Base-by-base conservation (phyloP, 2,329 filamentous ascomycete genomes). In the Alternaria panax region DNA sequence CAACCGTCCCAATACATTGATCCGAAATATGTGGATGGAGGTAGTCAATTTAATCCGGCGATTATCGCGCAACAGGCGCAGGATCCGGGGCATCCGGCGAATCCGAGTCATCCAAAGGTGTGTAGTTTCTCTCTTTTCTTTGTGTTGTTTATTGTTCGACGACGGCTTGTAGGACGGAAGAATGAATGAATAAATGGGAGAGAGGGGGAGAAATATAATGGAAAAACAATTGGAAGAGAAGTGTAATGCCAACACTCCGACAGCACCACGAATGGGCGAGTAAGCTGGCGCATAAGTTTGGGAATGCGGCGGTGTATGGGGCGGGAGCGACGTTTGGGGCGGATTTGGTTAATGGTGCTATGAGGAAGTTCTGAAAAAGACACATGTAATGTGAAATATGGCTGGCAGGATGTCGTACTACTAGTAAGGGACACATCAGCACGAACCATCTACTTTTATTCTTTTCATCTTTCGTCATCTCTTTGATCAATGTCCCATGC, bases 261-360 rank as follows among this genome's bases (percentile, higher is more conserved):
- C 30, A 69, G 65, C 63, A 67, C 45, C 65, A 65, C 25, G 65
- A 69, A 28, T 69, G 65, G 67, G 67, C 65, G 7, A 56, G 56
- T 3, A 69, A 67, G 11, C 41, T 68, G n/a, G 67, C 59, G 3
- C 56, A 61, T 6, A 66, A 66, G 22, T 67, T 69, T 40, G 67
- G 65, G 0, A 67, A 69, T 41, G 67, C 67, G 7, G 65, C 67
- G 1, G 60, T 69, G 1, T 57, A 58, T 7, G 65, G 65, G 1
- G 65, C 65, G 22, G 65, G 67, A 32, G 67, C 67, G 25, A 66
- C 63, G 5, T 69, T 68, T 52, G 65, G 67, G 4, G 58, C 62
- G 22, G 62, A 66, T 63, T 12, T 67, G 6, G 62, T 69, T 8
- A 68, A 69, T 32, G 63, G 66, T 59, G 67, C 59, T 24, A 66